A percentile compares a stretch with the other conserved stretches of the same genome.
phyloP scores from a whole-genome alignment of 805 yeast genomes.

The Candida quercuum region DNA sequence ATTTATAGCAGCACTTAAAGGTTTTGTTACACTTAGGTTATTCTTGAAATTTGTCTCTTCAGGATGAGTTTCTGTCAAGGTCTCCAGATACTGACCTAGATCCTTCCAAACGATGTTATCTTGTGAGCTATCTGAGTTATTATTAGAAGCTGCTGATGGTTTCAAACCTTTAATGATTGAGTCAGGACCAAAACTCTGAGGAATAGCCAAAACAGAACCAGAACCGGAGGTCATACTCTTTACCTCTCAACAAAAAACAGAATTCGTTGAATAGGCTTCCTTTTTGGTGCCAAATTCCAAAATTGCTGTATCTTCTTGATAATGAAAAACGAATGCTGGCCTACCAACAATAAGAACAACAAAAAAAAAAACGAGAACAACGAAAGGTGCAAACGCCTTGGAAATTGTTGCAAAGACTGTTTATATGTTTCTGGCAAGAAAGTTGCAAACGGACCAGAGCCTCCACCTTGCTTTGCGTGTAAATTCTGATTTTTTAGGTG shows the following conservation, averaged over 20 bases:
- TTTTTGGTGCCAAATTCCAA: background rate
- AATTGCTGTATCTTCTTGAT: background rate
- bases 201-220: conserved; percentile 10
- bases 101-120: conserved; percentile 26
- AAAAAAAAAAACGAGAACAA: no score
- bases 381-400: no score
- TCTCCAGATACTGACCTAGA: conserved; percentile 26
- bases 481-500: no score
- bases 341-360: no score
- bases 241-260: background rate
- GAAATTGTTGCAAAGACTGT: no score
- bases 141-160: background rate
- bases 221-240: conserved; percentile 22
- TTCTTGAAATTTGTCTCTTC: conserved; percentile 15
- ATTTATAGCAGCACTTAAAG: conserved; percentile 32
- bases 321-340: no score
- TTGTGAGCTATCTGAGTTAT: conserved; percentile 2
- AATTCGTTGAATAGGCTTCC: no score
- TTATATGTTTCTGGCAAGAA: no score
- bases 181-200: conserved; percentile 22
- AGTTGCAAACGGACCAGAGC: no score
- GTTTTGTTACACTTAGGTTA: conserved; percentile 22
- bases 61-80: conserved; percentile 12
- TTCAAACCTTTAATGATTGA: conserved; percentile 23
- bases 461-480: no score